Percentiles rank a stretch among this genome's conserved stretches.
Evolutionary conservation across 2,329 filamentous ascomycete species (phyloP).

Genomic region (Dactylellina haptotyla): DNA sequence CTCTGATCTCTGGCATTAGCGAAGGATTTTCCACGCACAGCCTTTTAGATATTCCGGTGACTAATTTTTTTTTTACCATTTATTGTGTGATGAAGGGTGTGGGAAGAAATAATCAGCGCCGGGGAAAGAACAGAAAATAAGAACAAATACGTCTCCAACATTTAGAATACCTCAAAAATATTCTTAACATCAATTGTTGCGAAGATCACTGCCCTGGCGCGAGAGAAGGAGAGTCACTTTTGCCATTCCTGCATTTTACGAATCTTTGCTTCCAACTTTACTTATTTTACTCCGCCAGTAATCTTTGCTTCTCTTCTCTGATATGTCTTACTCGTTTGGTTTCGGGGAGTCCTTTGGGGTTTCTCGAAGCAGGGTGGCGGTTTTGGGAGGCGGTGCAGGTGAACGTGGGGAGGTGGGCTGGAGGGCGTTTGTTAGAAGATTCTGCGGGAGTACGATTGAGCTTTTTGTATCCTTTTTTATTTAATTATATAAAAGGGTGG

Average conservation of each 20-base stretch:
- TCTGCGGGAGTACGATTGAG: constrained; percentile 46
- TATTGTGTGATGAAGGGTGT: not conserved
- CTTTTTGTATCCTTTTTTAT: constrained; percentile 37
- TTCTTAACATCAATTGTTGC: constrained; percentile 45
- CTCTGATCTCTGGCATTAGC: constrained; percentile 15
- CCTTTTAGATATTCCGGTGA: too few relatives aligned
- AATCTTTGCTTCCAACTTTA: constrained; percentile 24
- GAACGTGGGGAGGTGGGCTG: not conserved
- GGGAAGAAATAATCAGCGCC: constrained; percentile 18
- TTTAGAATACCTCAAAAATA: constrained; percentile 29
- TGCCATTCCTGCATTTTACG: constrained; percentile 35
- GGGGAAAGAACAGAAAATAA: constrained; percentile 54
- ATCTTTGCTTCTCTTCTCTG: not conserved
- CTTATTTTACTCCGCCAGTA: not conserved
- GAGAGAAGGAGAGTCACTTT: constrained; percentile 29
- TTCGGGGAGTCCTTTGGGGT: not conserved
- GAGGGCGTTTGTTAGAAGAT: constrained; percentile 11
- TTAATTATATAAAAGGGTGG: too few relatives aligned
- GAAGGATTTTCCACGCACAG: not conserved
- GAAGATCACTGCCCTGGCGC: constrained; percentile 55
- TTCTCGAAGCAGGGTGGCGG: constrained; percentile 31
- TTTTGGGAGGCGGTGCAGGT: not conserved
- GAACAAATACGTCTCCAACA: constrained; percentile 54
- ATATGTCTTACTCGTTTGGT: constrained; percentile 11
- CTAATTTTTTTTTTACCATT: not conserved